phyloP scores from a whole-genome alignment of 495 filamentous ascomycete species.

The Trichoderma orchidacearum region DNA sequence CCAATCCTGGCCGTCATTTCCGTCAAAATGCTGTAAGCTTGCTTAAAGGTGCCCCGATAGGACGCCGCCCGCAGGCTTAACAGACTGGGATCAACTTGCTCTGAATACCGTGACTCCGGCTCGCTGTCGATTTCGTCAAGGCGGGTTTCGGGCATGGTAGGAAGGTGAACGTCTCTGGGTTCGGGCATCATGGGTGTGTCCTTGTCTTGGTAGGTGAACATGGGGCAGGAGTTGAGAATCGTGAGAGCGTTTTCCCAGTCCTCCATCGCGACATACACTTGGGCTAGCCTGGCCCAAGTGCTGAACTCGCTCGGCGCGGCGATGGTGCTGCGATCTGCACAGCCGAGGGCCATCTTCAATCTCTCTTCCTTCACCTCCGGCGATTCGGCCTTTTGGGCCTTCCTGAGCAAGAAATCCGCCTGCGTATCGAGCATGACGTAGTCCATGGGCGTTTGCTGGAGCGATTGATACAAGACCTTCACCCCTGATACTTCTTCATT shows the following conservation, averaged over 20 bases:
- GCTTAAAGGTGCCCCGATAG: slow-evolving; percentile 88
- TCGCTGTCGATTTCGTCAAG: slow-evolving; percentile 91
- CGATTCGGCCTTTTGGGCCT: slow-evolving; percentile 42
- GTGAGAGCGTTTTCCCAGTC: slow-evolving; percentile 88
- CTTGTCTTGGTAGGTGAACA: slow-evolving; percentile 99
- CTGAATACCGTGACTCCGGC: slow-evolving; percentile 62
- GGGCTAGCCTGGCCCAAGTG: slow-evolving; percentile 87
- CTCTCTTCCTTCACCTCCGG: slow-evolving; percentile 39
- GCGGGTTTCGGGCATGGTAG: slow-evolving; percentile 75
- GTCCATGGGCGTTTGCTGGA: slow-evolving; percentile 90
- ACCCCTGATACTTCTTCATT: slow-evolving; percentile 95
- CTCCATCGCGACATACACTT: slow-evolving; percentile 83
- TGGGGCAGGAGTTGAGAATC: slow-evolving; percentile 96
- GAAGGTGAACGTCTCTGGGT: slow-evolving; percentile 71
- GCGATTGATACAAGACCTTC: slow-evolving; percentile 69
- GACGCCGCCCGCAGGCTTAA: slow-evolving; percentile 74
- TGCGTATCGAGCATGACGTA: slow-evolving; percentile 89
- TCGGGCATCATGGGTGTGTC: slow-evolving; percentile 90
- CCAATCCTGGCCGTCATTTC: slow-evolving; percentile 92
- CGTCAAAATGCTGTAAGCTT: slow-evolving; percentile 86
- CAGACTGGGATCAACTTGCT: slow-evolving; percentile 77
- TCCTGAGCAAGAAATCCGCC: slow-evolving; percentile 80
- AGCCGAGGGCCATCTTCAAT: slow-evolving; percentile 73
- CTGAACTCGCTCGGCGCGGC: slow-evolving; percentile 93
- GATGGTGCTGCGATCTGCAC: slow-evolving; percentile 85